Percentiles rank a stretch among this genome's conserved stretches.
These are phyloP conservation scores for Petasospora fabianii DNA, from an alignment of 1,139 yeast species.

Conservation along the genomic window DNA sequence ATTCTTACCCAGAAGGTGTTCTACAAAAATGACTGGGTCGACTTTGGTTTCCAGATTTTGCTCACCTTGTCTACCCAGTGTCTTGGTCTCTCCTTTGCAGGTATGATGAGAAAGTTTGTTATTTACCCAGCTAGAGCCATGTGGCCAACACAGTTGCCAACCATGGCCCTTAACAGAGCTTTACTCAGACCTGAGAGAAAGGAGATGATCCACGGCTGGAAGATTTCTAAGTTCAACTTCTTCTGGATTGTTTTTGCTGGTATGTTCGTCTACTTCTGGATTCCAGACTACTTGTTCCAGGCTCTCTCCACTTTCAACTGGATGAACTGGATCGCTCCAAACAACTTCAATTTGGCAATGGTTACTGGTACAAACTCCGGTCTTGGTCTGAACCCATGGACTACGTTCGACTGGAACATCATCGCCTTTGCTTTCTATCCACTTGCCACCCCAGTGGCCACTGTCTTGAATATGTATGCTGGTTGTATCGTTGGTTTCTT, in stretches of 20 bases:
- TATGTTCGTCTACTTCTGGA: constrained; percentile 52
- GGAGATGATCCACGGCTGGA: constrained; percentile 50
- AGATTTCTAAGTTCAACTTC: constrained; percentile 40
- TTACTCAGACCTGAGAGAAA: constrained; percentile 41
- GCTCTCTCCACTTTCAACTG: constrained; percentile 57
- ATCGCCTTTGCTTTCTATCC: constrained; percentile 55
- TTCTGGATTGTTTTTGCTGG: constrained; percentile 39
- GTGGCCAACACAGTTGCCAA: constrained; percentile 57
- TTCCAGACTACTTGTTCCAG: constrained; percentile 49
- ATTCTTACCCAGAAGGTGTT: constrained; percentile 46
- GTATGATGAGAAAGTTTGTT: constrained; percentile 52
- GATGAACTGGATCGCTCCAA: constrained; percentile 62
- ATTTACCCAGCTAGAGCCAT: constrained; percentile 53
- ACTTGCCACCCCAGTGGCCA: constrained; percentile 61
- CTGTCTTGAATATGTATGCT: constrained; percentile 47
- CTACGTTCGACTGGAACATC: constrained; percentile 53
- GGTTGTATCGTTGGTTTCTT: constrained; percentile 44
- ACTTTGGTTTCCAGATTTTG: constrained; percentile 46
- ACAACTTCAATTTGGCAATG: constrained; percentile 48
- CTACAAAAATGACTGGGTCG: constrained; percentile 31
- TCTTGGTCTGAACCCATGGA: constrained; percentile 52
- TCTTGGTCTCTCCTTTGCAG: constrained; percentile 63
- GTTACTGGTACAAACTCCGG: constrained; percentile 52
- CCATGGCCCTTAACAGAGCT: constrained; percentile 55
- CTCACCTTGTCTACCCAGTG: constrained; percentile 52